Evolutionary conservation across 495 filamentous ascomycete species (phyloP), one percentile per base, ranked within the genome.

Genomic region (Xylaria venustula): DNA sequence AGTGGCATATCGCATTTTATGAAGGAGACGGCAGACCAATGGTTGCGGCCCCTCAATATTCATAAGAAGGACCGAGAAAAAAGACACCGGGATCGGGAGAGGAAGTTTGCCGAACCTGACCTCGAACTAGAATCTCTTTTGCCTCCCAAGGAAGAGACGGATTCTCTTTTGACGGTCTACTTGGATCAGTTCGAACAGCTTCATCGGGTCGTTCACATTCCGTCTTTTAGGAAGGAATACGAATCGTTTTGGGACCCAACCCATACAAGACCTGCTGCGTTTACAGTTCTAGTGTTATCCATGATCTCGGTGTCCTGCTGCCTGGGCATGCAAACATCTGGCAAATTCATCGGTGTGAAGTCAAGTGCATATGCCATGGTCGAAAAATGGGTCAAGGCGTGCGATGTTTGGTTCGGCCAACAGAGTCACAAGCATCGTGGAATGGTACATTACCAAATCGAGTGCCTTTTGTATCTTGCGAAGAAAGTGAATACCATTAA

Each of bases 321-420:
- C 82, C 17, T 95, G 84, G 89, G 94, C 88, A 77, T 84, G 63
- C 69, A 71, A 48, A 52, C 62, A 15, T 69, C 69, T 7, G 64
- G 60, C 52, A 69, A 67, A 36, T 71, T 67, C 26, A 65, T 71
- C n/a, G 69, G 69, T 22, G 56, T 71, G 4, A 71, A 71, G 32
- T 71, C 69, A 15, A 69, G 69, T 37, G 64, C 64, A 6, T 60
- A 65, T 30, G 58, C 70, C 19, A 65, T 61, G 66, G 65, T 66
- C 30, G 66, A 71, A 54, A 67, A 67, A 44, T 73, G 71, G 66
- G 59, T 73, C 14, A 66, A 60, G 41, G 71, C 64, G 4, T 70
- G 67, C 61, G 71, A 73, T 22, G 64, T 58, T 19, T 75, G 72
- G 72, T 25, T 66, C 23, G 53, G 54, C 17, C 60, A 47, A 7